Evolutionary conservation across 1,284 basidiomycete genomes (phyloP), one percentile per base, ranked within the genome.

Genomic region (Spongispora temasekensis): DNA sequence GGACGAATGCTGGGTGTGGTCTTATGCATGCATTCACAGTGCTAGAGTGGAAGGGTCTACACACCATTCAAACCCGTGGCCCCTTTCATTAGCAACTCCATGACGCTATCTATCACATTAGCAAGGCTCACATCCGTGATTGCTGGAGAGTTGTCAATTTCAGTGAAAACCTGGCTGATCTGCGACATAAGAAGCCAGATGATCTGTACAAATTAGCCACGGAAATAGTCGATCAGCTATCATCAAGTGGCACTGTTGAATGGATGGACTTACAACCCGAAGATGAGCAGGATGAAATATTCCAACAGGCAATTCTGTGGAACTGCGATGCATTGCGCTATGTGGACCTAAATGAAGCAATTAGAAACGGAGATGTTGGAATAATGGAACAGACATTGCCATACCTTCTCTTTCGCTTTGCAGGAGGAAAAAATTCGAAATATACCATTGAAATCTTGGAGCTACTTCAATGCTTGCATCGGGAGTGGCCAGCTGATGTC

Each of bases 261-360:
- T 1, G 8, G 5, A 51, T 59, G 25, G 28, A 59, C 27, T 2
- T 34, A 13, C 57, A 34, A n/a, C 50, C 55, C 8, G 28, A 59
- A 21, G 58, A 15, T 10, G 12, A 62, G 19, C 30, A 51, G 19
- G 71, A 70, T 48, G 59, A 69, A 21, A 23, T 61, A 6, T 25
- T 61, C 1, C 21, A 30, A 1, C 60, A 68, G n/a, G 27, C 64
- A 2, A 52, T 67, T 4, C 52, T 67, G 59, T 70, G 67, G 54
- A 66, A 67, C 42, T 35, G 57, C 1, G 73, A 76, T 62, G 35
- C 68, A 1, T 59, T 75, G 0, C 30, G 55, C 1, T 64, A 64
- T 53, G 25, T 64, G 34, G 57, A 64, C 7, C 53, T 64, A 4
- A 30, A 58, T 40, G 34, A 59, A 9, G 58, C 58, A 2, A 64